Percentiles rank a stretch among this genome's conserved stretches.
These are phyloP conservation scores for Microcera coccophila DNA, from an alignment of 2,329 filamentous ascomycete species.

Conservation along the genomic window DNA sequence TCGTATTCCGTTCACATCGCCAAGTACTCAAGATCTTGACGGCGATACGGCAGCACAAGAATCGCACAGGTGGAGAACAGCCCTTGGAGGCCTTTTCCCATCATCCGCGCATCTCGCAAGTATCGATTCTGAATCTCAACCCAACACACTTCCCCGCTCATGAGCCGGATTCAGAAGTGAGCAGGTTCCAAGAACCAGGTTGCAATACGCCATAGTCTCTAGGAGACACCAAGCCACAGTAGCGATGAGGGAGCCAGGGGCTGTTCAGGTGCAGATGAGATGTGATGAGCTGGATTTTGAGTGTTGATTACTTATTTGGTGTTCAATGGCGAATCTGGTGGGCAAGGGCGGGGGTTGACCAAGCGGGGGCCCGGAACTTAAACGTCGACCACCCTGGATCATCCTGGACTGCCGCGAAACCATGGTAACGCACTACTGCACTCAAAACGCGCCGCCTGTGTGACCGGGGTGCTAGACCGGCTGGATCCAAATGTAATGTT, in stretches of 20 bases:
- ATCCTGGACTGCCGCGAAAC: conserved; percentile 21
- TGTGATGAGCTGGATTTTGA: conserved; percentile 15
- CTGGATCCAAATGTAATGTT: too few relatives aligned
- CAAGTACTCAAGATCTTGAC: too few relatives aligned
- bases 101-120: too few relatives aligned
- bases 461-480: conserved; percentile 9
- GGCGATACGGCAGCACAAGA: too few relatives aligned
- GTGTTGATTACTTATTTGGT: conserved; percentile 21
- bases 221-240: conserved; percentile 6
- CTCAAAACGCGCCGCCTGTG: conserved; percentile 9
- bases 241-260: conserved; percentile 4
- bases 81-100: too few relatives aligned
- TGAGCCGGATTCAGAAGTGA: neutral
- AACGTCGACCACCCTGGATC: conserved; percentile 17
- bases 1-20: too few relatives aligned
- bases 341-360: conserved; percentile 15
- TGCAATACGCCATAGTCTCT: conserved; percentile 6
- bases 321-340: conserved; percentile 19
- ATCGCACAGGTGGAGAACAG: too few relatives aligned
- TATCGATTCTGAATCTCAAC: too few relatives aligned
- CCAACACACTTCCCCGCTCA: too few relatives aligned
- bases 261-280: conserved; percentile 8
- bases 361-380: conserved; percentile 17
- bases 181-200: neutral
- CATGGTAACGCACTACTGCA: conserved; percentile 14